These are phyloP conservation scores for Barbatosphaeria neglecta DNA, from an alignment of 495 filamentous ascomycete species.

Conservation along the genomic window DNA sequence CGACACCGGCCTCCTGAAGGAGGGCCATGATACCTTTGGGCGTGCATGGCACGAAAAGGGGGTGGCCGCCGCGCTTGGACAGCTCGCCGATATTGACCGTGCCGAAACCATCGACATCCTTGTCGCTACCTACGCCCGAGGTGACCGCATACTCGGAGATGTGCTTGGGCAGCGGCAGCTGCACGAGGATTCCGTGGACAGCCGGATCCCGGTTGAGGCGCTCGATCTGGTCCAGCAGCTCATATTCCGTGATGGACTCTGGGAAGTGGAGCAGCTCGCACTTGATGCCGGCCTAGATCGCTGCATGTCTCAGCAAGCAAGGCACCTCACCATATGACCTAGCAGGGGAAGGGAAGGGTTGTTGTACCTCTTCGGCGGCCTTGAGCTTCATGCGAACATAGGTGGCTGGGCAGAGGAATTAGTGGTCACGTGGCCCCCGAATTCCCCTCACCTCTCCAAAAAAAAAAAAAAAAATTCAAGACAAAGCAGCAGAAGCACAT, in stretches of 20 bases:
- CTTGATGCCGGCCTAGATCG: constrained; percentile 65
- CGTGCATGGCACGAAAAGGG: constrained; percentile 85
- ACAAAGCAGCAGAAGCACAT: constrained; percentile 21
- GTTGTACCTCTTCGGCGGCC: constrained; percentile 74
- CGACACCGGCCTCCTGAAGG: constrained; percentile 69
- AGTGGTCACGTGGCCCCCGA: neutral
- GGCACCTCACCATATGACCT: constrained; percentile 2
- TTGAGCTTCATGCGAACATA: constrained; percentile 99
- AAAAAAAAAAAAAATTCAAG: too few relatives aligned
- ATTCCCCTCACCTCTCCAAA: too few relatives aligned
- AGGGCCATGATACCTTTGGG: constrained; percentile 95
- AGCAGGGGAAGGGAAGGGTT: too few relatives aligned
- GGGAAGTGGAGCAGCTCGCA: constrained; percentile 77
- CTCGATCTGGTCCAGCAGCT: constrained; percentile 72
- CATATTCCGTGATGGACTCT: constrained; percentile 68
- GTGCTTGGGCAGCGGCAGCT: constrained; percentile 78
- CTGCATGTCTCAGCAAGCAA: neutral
- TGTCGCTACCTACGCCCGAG: constrained; percentile 78
- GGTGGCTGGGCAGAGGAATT: constrained; percentile 48
- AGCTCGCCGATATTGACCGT: constrained; percentile 88
- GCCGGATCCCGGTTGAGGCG: constrained; percentile 75
- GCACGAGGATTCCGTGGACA: constrained; percentile 88
- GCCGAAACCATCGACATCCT: constrained; percentile 97
- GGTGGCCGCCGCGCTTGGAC: constrained; percentile 81
- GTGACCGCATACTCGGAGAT: constrained; percentile 85